These are phyloP conservation scores for Circinella umbellata DNA, from an alignment of 371 early-diverging fungal species.

Conservation along the genomic window DNA sequence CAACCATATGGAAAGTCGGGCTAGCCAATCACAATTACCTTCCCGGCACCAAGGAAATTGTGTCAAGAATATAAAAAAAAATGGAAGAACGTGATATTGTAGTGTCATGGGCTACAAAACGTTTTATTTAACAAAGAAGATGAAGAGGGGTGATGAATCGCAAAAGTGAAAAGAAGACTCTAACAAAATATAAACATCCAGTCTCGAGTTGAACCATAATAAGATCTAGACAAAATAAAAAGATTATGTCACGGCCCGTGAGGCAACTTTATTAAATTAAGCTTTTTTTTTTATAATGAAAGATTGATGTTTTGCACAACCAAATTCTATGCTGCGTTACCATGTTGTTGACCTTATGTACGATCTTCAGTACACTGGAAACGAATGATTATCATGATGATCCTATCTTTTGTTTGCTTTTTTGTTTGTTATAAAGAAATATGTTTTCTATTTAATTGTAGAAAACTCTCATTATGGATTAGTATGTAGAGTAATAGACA, in stretches of 20 bases:
- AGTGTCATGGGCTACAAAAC: neutral
- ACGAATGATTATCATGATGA: neutral
- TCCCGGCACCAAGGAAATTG: no score
- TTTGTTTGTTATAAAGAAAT: no score
- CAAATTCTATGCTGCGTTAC: neutral
- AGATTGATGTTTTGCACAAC: neutral
- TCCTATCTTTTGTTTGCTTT: no score
- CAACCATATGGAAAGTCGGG: conserved; percentile 3
- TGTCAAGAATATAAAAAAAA: no score
- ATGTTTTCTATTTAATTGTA: no score
- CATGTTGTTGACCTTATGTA: neutral
- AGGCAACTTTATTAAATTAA: conserved; percentile 3
- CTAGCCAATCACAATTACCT: neutral
- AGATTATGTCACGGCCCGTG: neutral
- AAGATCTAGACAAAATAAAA: neutral
- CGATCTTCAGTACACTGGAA: no score
- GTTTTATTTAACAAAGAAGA: neutral
- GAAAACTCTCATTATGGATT: no score
- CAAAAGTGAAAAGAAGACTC: neutral
- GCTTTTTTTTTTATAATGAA: conserved; percentile 1
- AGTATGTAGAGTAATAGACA: no score
- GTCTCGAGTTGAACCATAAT: no score
- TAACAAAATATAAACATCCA: no score
- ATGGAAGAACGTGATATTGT: neutral
- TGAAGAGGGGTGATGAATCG: neutral